Percentiles rank a stretch among this genome's conserved stretches.
phyloP scores from a whole-genome alignment of 2,329 filamentous ascomycete genomes.

The Paraphaeosphaeria minitans region DNA sequence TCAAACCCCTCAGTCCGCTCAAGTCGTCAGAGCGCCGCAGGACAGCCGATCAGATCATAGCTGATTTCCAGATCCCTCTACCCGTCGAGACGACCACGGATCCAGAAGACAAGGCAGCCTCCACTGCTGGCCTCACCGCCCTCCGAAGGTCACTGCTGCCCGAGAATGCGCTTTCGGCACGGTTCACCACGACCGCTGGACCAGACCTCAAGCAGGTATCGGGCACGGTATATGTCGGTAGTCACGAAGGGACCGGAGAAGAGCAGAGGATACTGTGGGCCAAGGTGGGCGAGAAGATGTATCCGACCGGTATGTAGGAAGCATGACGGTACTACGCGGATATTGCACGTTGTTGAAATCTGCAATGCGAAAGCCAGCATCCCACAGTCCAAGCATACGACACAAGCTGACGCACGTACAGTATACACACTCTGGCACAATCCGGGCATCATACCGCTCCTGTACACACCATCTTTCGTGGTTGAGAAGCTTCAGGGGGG shows the following conservation, averaged over 20 bases:
- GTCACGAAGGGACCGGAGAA: constrained; percentile 56
- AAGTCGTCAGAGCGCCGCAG: constrained; percentile 71
- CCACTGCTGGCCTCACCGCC: constrained; percentile 54
- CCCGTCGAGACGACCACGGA: constrained; percentile 46
- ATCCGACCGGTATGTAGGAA: constrained; percentile 49
- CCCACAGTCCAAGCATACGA: not conserved
- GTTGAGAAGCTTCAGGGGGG: constrained; percentile 68
- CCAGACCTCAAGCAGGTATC: constrained; percentile 65
- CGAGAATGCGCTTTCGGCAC: constrained; percentile 65
- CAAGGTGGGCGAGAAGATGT: constrained; percentile 62
- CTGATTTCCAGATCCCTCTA: constrained; percentile 60
- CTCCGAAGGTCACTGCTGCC: constrained; percentile 66
- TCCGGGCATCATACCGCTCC: constrained; percentile 63
- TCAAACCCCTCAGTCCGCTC: constrained; percentile 69
- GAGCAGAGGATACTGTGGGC: constrained; percentile 69
- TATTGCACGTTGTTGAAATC: not conserved
- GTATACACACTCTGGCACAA: constrained; percentile 73
- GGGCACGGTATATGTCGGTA: constrained; percentile 68
- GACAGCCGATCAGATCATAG: constrained; percentile 70
- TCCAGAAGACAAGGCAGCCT: constrained; percentile 51
- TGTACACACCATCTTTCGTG: constrained; percentile 67
- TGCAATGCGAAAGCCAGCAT: not conserved
- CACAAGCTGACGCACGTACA: constrained; percentile 22
- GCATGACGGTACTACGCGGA: not conserved
- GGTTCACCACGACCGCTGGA: constrained; percentile 69